These are phyloP conservation scores for Fomitopsis serialis DNA, from an alignment of 768 basidiomycete genomes.

Conservation along the genomic window DNA sequence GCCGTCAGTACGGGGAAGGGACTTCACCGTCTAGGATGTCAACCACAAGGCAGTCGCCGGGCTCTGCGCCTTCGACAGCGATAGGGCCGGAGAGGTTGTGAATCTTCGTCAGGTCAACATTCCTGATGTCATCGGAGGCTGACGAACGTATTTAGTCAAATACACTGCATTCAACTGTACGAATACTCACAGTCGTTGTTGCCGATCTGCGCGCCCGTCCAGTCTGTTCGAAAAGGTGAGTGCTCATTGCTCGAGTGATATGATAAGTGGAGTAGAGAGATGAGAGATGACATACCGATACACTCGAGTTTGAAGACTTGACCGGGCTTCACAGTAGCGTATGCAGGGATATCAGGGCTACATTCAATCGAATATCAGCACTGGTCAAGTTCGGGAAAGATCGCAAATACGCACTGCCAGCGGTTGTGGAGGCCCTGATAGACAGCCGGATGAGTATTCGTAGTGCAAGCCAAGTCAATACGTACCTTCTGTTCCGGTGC, in stretches of 20 bases:
- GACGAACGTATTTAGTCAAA: not conserved
- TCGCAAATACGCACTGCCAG: slow-evolving; percentile 53
- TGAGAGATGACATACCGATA: slow-evolving; percentile 38
- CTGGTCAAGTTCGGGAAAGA: not conserved
- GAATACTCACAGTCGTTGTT: slow-evolving; percentile 58
- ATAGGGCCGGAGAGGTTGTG: slow-evolving; percentile 79
- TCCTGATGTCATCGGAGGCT: slow-evolving; percentile 65
- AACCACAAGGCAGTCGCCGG: slow-evolving; percentile 75
- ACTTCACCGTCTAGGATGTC: slow-evolving; percentile 68
- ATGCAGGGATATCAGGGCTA: slow-evolving; percentile 61
- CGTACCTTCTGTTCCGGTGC: slow-evolving; percentile 54
- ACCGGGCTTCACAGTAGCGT: slow-evolving; percentile 58
- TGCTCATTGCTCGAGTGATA: not conserved
- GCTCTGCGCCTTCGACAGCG: slow-evolving; percentile 69
- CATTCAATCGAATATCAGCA: not conserved
- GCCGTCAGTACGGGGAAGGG: not conserved
- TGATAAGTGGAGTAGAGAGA: not conserved
- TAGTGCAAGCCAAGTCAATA: too few relatives aligned
- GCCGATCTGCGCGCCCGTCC: slow-evolving; percentile 77
- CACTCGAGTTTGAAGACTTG: slow-evolving; percentile 71
- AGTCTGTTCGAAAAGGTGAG: slow-evolving; percentile 38
- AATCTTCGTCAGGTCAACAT: slow-evolving; percentile 58
- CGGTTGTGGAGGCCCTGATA: slow-evolving; percentile 71
- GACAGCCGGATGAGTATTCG: too few relatives aligned
- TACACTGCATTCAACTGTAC: not conserved